Conservation (phyloP, 345 rosid genomes). For the Eucalyptus marginata region DNA sequence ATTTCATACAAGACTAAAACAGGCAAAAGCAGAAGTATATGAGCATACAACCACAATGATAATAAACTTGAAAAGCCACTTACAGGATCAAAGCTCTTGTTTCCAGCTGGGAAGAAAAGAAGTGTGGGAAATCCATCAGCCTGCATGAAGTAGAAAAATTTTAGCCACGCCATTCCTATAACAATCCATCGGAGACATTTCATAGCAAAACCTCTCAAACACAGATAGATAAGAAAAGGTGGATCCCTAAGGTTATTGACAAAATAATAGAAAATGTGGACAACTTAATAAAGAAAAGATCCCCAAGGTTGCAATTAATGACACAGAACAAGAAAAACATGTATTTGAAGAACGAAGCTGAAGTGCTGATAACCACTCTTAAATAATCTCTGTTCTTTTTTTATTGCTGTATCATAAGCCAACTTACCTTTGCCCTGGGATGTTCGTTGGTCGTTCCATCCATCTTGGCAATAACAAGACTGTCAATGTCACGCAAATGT, state of each 20-base stretch:
- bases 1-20: neutral
- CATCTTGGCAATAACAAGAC: conserved; percentile 92
- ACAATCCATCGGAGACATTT: neutral
- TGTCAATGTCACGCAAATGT: conserved; percentile 69
- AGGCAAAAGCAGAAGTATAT: neutral
- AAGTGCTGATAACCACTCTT: neutral
- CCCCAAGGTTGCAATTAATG: neutral
- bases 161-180: neutral
- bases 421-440: conserved; percentile 89
- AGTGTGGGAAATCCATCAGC: conserved; percentile 95
- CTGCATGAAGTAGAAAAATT: conserved; percentile 13
- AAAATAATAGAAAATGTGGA: neutral
- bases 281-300: neutral
- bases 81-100: conserved; percentile 96
- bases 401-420: neutral
- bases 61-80: neutral
- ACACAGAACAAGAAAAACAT: neutral
- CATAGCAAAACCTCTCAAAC: neutral
- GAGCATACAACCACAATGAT: neutral
- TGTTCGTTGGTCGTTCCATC: conserved; percentile 99
- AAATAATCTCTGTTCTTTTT: neutral
- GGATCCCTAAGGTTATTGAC: neutral
- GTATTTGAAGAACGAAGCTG: neutral
- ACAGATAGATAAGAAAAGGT: neutral
- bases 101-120: conserved; percentile 96